Evolutionary conservation across 371 early-diverging fungal species (phyloP).

Genomic region (Ordospora colligata): DNA sequence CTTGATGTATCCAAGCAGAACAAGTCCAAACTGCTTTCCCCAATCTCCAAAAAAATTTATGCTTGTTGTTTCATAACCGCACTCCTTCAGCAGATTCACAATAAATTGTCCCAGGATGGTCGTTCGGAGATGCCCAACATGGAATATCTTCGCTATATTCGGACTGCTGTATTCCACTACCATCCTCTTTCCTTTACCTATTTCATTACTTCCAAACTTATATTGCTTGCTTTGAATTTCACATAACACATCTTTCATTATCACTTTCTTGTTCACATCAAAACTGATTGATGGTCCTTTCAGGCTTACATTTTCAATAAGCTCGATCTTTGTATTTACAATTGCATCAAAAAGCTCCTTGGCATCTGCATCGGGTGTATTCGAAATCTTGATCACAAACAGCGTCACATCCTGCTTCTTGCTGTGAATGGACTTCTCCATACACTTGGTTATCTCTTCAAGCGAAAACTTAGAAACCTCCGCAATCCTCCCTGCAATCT

Average conservation of each 20-base stretch:
- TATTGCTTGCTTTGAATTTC: constrained; percentile 20
- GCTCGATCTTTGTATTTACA: not conserved
- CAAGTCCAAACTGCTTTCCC: constrained; percentile 96
- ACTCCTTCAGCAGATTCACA: constrained; percentile 69
- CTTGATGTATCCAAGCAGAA: constrained; percentile 78
- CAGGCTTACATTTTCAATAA: constrained; percentile 17
- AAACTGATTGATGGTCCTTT: constrained; percentile 23
- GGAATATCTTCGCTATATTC: constrained; percentile 98
- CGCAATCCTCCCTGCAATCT: constrained; percentile 15
- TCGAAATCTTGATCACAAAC: constrained; percentile 35
- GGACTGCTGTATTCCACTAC: constrained; percentile 89
- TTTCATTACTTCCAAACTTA: constrained; percentile 42
- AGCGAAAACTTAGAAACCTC: not conserved
- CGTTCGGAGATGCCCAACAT: constrained; percentile 93
- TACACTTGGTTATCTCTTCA: constrained; percentile 14
- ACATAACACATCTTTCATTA: constrained; percentile 26
- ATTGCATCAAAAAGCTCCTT: constrained; percentile 20
- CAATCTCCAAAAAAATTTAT: constrained; percentile 99
- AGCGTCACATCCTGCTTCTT: constrained; percentile 38
- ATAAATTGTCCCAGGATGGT: constrained; percentile 94
- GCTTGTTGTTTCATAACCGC: constrained; percentile 73
- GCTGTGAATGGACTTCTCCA: constrained; percentile 10
- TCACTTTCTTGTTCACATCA: constrained; percentile 35
- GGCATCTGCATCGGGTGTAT: constrained; percentile 3
- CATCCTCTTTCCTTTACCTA: constrained; percentile 66